phyloP scores from a whole-genome alignment of 148 eudicot species.

The Pharnaceum exiguum region DNA sequence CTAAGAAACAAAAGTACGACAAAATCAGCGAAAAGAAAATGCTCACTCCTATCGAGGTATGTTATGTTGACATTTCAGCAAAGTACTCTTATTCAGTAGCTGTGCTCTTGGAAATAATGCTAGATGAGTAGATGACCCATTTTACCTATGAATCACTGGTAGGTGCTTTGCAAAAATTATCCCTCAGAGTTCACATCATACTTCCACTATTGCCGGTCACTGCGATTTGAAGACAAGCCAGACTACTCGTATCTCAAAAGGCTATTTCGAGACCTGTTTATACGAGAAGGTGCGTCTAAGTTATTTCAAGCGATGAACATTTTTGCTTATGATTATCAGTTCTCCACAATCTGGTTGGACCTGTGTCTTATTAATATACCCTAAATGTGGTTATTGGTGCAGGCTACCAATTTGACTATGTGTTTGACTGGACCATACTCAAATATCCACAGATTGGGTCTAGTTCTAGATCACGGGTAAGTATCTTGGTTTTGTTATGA shows the following conservation, averaged over 20 bases:
- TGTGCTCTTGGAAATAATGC: not conserved
- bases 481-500: slow-evolving; percentile 14
- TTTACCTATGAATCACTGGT: slow-evolving; percentile 3
- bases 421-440: slow-evolving; percentile 96
- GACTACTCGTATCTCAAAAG: slow-evolving; percentile 95
- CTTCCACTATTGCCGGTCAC: slow-evolving; percentile 94
- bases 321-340: not conserved
- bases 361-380: too few species aligned
- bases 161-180: slow-evolving; percentile 84
- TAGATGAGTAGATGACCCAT: too few species aligned
- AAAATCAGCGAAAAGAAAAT: slow-evolving; percentile 97
- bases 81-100: not conserved
- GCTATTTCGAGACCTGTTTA: slow-evolving; percentile 90
- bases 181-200: slow-evolving; percentile 94
- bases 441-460: slow-evolving; percentile 96
- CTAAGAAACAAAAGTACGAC: slow-evolving; percentile 97
- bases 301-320: not conserved
- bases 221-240: slow-evolving; percentile 97
- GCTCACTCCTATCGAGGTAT: slow-evolving; percentile 93
- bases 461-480: slow-evolving; percentile 74
- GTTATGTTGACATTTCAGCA: not conserved
- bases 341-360: too few species aligned
- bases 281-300: slow-evolving; percentile 69
- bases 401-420: slow-evolving; percentile 98
- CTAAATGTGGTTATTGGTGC: slow-evolving; percentile 13